Evolutionary conservation across 116 monocot species (phyloP), one percentile per base, ranked within the genome.

Genomic region (Posidonia oceanica): DNA sequence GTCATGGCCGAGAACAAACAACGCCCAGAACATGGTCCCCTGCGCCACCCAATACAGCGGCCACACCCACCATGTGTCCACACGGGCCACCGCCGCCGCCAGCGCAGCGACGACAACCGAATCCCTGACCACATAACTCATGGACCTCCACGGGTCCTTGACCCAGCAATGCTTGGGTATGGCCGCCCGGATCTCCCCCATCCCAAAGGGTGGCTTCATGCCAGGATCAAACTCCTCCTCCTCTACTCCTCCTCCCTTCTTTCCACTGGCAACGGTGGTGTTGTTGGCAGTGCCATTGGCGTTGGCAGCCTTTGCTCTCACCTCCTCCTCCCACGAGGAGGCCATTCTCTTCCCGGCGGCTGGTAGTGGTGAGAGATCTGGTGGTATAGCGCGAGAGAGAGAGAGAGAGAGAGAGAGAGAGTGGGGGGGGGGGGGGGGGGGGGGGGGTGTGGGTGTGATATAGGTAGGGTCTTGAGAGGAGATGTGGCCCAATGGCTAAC

Each of bases 11-110:
- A 83, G 73, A 7, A 80, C 80, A 61, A 83, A 83, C 36, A 83
- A 64, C 18, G 83, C 83, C 80, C 83, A 83, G 66, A 80, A 83
- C 76, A 83, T 80, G 66, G 83, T 83, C 48, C 83, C 83, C 68
- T 83, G 83, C 5, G 70, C 69, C 0, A 75, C 52, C 79, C 76
- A 83, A 21, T 83, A 83, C 17, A 79, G 61, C 8, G 72, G 70
- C 83, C 83, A 83, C 8, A 68, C 69, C 17, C 59, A 58, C 76
- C 69, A 73, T 40, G 52, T 63, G 70, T 79, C 58, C 7, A 79
- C 15, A 13, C 21, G 36, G 7, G 72, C 72, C 16, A 66, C 79
- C 29, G 69, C 64, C 12, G 61, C 69, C n/a, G 83, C 73, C 17
- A 83, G 54, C 3, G 48, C 75, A 1, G 61, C 17, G 52, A 76